phyloP scores from a whole-genome alignment of 2,329 filamentous ascomycete genomes.

The Neopestalotiopsis sp. region DNA sequence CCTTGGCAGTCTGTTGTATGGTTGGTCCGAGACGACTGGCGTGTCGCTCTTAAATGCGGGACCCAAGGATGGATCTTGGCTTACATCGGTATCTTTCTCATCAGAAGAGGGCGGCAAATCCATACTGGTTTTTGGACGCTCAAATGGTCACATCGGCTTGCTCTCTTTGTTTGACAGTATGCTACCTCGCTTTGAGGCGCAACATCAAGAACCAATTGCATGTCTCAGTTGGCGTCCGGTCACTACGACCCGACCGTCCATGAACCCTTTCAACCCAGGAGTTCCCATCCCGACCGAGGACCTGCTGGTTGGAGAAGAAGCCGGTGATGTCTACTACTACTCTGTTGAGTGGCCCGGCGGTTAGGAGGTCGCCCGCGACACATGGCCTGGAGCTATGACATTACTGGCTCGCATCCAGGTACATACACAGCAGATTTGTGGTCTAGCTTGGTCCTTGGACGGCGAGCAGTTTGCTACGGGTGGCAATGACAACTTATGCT shows the following conservation, averaged over 20 bases:
- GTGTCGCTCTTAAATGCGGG: constrained; percentile 61
- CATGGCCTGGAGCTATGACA: constrained; percentile 80
- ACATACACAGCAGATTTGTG: constrained; percentile 91
- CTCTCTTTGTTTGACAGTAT: constrained; percentile 76
- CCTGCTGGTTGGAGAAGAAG: constrained; percentile 84
- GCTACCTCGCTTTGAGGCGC: constrained; percentile 74
- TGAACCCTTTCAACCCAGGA: constrained; percentile 52
- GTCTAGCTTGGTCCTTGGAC: constrained; percentile 83
- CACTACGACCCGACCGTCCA: constrained; percentile 56
- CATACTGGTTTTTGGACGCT: constrained; percentile 85
- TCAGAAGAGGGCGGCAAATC: constrained; percentile 75
- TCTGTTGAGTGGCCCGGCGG: constrained; percentile 81
- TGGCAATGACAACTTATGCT: constrained; percentile 90
- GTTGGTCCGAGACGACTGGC: constrained; percentile 82
- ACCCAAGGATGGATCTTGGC: constrained; percentile 56
- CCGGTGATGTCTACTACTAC: constrained; percentile 86
- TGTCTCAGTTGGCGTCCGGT: constrained; percentile 83
- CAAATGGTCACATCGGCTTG: constrained; percentile 76
- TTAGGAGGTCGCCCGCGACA: constrained; percentile 66
- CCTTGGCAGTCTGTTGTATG: constrained; percentile 78
- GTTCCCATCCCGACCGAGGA: constrained; percentile 75
- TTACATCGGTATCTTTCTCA: constrained; percentile 92
- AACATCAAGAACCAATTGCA: constrained; percentile 74
- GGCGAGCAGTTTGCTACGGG: constrained; percentile 83
- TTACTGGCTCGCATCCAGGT: constrained; percentile 78